Evolutionary conservation across 2,329 filamentous ascomycete species (phyloP), one percentile per base, ranked within the genome.

Genomic region (Huntiella omanensis): DNA sequence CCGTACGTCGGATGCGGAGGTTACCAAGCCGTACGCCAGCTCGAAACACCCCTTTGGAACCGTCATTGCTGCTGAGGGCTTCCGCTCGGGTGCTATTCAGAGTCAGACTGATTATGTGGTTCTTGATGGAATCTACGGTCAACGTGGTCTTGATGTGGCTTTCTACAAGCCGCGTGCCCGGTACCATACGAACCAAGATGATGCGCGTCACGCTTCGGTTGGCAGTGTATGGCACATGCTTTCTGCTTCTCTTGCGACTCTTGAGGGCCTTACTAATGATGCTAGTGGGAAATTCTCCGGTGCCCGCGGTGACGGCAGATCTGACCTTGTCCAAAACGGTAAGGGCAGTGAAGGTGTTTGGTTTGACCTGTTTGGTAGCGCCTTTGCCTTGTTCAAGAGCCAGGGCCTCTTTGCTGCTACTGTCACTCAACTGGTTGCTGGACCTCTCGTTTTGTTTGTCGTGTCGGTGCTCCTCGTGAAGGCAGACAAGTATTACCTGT

Each of bases 181-280:
- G 48, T 98, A 98, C 56, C 91, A 98, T 58, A 96, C 88, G 0
- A 73, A 84, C 50, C 77, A 94, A 56, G 91, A 98, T 58, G 84
- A 93, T 57, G 69, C 78, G 2, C 75, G 74, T 35, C 85, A 95
- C 60, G 81, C 86, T 0, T 81, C 76, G n/a, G 61, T 62, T 49
- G 63, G 65, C 40, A 77, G 73, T 51, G 62, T 96, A 15, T 96
- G 87, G 87, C 87, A 96, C 59, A 96, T 98, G 91, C 68, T 98
- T 34, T 92, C 84, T 34, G 79, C 79, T 11, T 77, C 86, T 4
- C 63, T 95, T 17, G 73, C 77, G 5, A 91, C 87, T 0, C 75
- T 83, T 16, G 69, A 79, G 55, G 69, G 69, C 1, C 67, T 96
- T 38, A 79, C 84, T 0, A 72, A 75, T 11, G 75, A 84, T 53